Percentiles rank a stretch among this genome's conserved stretches.
phyloP scores from a whole-genome alignment of 345 rosid genomes.

The Microthlaspi erraticum region DNA sequence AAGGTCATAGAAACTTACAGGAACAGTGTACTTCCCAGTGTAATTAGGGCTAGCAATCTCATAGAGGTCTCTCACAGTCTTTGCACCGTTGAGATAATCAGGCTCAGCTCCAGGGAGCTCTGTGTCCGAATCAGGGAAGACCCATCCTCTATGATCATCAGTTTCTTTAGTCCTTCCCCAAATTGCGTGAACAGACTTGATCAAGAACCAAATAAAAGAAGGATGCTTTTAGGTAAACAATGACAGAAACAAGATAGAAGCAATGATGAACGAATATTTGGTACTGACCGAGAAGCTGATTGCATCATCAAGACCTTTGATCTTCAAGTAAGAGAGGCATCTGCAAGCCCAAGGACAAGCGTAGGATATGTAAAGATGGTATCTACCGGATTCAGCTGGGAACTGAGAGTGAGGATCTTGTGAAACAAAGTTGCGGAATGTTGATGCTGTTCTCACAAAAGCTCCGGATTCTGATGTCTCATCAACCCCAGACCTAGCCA shows the following conservation, averaged over 20 bases:
- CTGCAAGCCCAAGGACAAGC: conserved; percentile 99
- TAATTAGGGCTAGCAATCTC: conserved; percentile 80
- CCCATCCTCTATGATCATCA: conserved; percentile 96
- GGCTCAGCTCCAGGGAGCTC: conserved; percentile 89
- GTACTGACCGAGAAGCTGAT: conserved; percentile 75
- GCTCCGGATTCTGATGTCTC: conserved; percentile 83
- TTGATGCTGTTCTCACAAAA: conserved; percentile 76
- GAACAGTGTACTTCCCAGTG: conserved; percentile 81
- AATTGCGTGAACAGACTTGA: conserved; percentile 74
- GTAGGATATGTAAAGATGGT: conserved; percentile 88
- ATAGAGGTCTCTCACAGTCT: conserved; percentile 73
- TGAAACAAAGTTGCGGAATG: conserved; percentile 73
- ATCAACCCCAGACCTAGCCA: conserved; percentile 85
- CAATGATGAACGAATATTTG: background rate
- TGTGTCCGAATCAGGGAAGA: conserved; percentile 61
- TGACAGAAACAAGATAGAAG: background rate
- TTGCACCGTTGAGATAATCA: conserved; percentile 71
- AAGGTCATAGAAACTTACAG: conserved; percentile 59
- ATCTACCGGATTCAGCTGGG: conserved; percentile 81
- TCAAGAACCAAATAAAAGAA: conserved; percentile 15
- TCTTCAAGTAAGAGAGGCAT: conserved; percentile 77
- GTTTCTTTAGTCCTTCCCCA: conserved; percentile 88
- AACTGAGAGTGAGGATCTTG: conserved; percentile 65
- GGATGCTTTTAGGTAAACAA: background rate
- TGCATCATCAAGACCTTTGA: conserved; percentile 83